phyloP scores from a whole-genome alignment of 768 basidiomycete species.

The Boletus vinaceobasis region DNA sequence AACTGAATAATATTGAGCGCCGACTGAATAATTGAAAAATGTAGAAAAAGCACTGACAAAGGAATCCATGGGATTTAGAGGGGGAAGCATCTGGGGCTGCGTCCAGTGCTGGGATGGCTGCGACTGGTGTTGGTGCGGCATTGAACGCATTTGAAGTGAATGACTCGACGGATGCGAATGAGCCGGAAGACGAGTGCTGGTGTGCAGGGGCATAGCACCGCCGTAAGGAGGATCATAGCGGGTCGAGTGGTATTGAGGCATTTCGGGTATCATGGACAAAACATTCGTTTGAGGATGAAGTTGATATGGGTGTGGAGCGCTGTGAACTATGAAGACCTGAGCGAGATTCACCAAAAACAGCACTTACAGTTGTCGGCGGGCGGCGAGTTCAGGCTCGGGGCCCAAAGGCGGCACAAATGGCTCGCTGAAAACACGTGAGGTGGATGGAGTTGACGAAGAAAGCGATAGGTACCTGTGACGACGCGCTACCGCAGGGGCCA shows the following conservation, averaged over 20 bases:
- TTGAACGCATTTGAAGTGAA: conserved; percentile 46
- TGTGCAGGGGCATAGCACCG: conserved; percentile 29
- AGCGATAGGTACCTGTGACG: conserved; percentile 36
- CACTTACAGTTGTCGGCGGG: conserved; percentile 48
- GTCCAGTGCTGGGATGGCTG: conserved; percentile 47
- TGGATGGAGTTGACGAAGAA: conserved; percentile 1
- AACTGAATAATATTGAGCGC: conserved; percentile 16
- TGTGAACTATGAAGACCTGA: conserved; percentile 23
- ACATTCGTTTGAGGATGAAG: conserved; percentile 39
- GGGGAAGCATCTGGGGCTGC: conserved; percentile 40
- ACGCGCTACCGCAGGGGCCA: conserved; percentile 38
- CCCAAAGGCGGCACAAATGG: conserved; percentile 43
- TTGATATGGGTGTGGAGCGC: conserved; percentile 44
- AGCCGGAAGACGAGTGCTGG: conserved; percentile 37
- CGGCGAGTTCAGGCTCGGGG: conserved; percentile 39
- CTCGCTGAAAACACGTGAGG: conserved; percentile 35
- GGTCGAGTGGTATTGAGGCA: conserved; percentile 45
- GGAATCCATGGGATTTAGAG: conserved; percentile 55
- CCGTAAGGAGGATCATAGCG: conserved; percentile 55
- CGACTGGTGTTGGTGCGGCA: conserved; percentile 44
- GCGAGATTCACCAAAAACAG: not conserved
- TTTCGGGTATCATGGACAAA: conserved; percentile 60
- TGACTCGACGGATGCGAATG: conserved; percentile 27
- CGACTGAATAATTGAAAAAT: not conserved
- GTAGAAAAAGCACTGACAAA: conserved; percentile 48